Percentiles rank a stretch among this genome's conserved stretches.
Conservation (phyloP, 2,329 filamentous ascomycete genomes). For the Neoscytalidium dimidiatum region DNA sequence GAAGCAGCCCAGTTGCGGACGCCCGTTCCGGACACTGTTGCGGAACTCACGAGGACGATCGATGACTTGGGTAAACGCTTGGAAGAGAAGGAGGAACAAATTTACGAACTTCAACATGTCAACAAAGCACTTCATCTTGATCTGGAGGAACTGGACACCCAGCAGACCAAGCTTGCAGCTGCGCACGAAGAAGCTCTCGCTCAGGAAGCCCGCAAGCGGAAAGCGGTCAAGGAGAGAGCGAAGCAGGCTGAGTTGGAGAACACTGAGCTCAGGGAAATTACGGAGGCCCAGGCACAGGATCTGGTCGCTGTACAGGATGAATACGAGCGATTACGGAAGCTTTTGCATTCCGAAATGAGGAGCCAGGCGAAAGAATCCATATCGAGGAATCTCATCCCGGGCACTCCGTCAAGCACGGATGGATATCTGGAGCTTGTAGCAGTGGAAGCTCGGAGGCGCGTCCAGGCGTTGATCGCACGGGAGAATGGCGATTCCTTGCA, state of each 20-base stretch:
- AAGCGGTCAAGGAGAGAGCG: slow-evolving; percentile 30
- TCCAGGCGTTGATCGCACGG: slow-evolving; percentile 29
- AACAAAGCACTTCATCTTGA: slow-evolving; percentile 25
- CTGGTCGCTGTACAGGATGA: slow-evolving; percentile 35
- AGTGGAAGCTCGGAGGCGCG: slow-evolving; percentile 32
- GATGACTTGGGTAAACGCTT: slow-evolving; percentile 18
- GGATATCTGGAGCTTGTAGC: slow-evolving; percentile 40
- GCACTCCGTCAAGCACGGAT: slow-evolving; percentile 27
- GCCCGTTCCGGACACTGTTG: slow-evolving; percentile 25
- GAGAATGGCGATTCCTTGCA: slow-evolving; percentile 4
- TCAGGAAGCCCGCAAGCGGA: slow-evolving; percentile 32
- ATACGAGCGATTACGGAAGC: slow-evolving; percentile 41
- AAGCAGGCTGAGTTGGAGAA: slow-evolving; percentile 27
- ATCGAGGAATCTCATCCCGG: slow-evolving; percentile 30
- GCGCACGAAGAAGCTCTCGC: slow-evolving; percentile 21
- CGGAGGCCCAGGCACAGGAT: slow-evolving; percentile 29
- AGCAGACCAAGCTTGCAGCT: slow-evolving; percentile 25
- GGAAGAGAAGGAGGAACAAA: slow-evolving; percentile 7
- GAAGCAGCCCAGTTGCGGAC: not conserved
- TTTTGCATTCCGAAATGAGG: slow-evolving; percentile 44
- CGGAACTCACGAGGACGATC: slow-evolving; percentile 35
- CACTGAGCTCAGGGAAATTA: slow-evolving; percentile 32
- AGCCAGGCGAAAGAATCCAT: slow-evolving; percentile 37
- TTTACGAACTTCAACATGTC: slow-evolving; percentile 28
- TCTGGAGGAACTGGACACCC: slow-evolving; percentile 26